Conservation (phyloP, 164 flowering plant genomes). For the Houttuynia cordata region DNA sequence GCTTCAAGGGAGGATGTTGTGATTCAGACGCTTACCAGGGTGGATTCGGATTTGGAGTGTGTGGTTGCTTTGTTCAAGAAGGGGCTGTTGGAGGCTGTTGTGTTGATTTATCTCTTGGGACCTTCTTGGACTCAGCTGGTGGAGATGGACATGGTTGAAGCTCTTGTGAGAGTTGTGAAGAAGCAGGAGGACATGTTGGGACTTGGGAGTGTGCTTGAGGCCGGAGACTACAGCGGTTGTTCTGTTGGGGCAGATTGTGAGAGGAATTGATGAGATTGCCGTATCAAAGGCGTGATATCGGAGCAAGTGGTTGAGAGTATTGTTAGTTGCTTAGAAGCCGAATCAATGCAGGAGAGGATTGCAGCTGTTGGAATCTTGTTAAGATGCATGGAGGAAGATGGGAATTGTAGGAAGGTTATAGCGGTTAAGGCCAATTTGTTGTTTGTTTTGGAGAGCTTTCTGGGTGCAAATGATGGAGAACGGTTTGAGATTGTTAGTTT, state of each 20-base stretch:
- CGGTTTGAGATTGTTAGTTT: slow-evolving; percentile 47
- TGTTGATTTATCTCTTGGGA: slow-evolving; percentile 46
- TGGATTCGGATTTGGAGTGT: slow-evolving; percentile 60
- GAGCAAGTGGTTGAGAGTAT: slow-evolving; percentile 30
- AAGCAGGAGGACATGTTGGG: slow-evolving; percentile 21
- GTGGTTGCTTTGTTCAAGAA: slow-evolving; percentile 56
- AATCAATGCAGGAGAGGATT: slow-evolving; percentile 40
- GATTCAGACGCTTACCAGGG: slow-evolving; percentile 51
- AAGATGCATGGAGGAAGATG: slow-evolving; percentile 57
- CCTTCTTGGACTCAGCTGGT: slow-evolving; percentile 28
- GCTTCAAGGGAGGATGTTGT: slow-evolving; percentile 50
- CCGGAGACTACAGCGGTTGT: slow-evolving; percentile 53
- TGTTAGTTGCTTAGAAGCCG: slow-evolving; percentile 38
- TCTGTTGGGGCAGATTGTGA: slow-evolving; percentile 37
- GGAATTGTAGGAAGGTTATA: slow-evolving; percentile 46
- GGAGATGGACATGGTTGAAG: slow-evolving; percentile 52
- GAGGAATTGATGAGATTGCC: slow-evolving; percentile 19
- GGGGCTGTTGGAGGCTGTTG: slow-evolving; percentile 63
- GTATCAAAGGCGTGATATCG: slow-evolving; percentile 25
- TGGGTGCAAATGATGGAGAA: slow-evolving; percentile 36
- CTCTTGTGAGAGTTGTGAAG: slow-evolving; percentile 35
- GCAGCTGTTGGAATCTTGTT: slow-evolving; percentile 50
- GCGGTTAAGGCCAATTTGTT: slow-evolving; percentile 57
- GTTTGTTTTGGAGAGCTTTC: slow-evolving; percentile 48
- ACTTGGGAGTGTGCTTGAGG: slow-evolving; percentile 37